Evolutionary conservation across 306 rosid genomes (phyloP), one percentile per base, ranked within the genome.

Genomic region (Quercus engelmannii): DNA sequence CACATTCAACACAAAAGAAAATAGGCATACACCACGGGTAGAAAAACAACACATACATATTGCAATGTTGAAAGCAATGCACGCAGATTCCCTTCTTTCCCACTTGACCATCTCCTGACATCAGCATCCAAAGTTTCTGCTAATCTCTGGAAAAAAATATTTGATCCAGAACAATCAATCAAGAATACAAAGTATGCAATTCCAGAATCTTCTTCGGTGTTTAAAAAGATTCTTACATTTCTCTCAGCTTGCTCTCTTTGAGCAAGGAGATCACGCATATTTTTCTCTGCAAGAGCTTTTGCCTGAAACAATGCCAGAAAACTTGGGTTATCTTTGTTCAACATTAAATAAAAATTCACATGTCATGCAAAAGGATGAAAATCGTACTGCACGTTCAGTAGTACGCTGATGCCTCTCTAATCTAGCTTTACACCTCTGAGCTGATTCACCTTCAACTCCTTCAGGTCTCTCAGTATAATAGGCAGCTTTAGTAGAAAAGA

Each of bases 11-110:
- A 49, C 54, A 49, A 49, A 49, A 49, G 28, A 5, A 30, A n/a
- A 28, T 23, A 64, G 18, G 70, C 23, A 62, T n/a, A 57, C 30
- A 46, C 61, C 54, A 6, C 41, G 38, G 7, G 33, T 69, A 80
- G 74, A 76, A 75, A 20, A 79, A 41, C 17, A 80, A 85, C 78
- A 89, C 98, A 71, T 89, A 95, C 99, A 87, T 95, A 95, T 95
- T 95, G 99, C 86, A 95, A 86, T 74, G 99, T 95, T 55, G 99
- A 95, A 74, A 95, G 97, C 77, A 95, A 84, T 69, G 99, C 98
- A 25, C 99, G 99, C 91, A 95, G 80, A 82, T 95, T 95, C 58
- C 99, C 99, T 89, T 95, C 99, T 88, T 95, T 95, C 81, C 98
- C 99, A 74, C 91, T 90, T 71, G 98, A 95, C 99, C 99, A 95